Conservation (phyloP, 2,329 filamentous ascomycete species). For the Fusarium sp. region DNA sequence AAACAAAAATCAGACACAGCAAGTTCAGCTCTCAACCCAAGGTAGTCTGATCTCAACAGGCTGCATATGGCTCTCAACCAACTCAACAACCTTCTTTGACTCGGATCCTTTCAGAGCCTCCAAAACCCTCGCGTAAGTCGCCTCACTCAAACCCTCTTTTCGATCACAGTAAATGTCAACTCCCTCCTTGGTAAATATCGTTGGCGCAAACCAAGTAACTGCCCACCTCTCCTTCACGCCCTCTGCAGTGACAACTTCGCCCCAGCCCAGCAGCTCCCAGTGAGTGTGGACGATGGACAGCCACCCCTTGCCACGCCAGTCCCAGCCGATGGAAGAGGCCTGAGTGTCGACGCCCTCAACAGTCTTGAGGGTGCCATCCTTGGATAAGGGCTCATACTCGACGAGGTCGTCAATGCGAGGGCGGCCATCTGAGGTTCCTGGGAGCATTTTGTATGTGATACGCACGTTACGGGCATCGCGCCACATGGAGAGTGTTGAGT, state of each 20-base stretch:
- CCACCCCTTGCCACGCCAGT: slow-evolving; percentile 83
- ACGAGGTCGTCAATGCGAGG: slow-evolving; percentile 77
- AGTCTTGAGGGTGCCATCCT: slow-evolving; percentile 63
- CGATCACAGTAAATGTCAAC: slow-evolving; percentile 80
- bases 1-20: background rate
- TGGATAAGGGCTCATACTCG: slow-evolving; percentile 70
- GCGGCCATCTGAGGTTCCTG: slow-evolving; percentile 53
- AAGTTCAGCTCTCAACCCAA: slow-evolving; percentile 54
- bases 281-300: slow-evolving; percentile 77
- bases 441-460: slow-evolving; percentile 76
- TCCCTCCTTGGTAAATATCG: slow-evolving; percentile 84
- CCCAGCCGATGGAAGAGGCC: slow-evolving; percentile 62
- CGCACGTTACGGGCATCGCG: slow-evolving; percentile 80
- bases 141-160: slow-evolving; percentile 68
- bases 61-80: slow-evolving; percentile 62
- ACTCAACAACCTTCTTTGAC: slow-evolving; percentile 65
- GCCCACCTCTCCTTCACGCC: slow-evolving; percentile 71
- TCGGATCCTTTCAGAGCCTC: slow-evolving; percentile 59
- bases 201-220: slow-evolving; percentile 87
- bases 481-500: slow-evolving; percentile 85
- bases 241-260: slow-evolving; percentile 60
- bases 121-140: slow-evolving; percentile 68
- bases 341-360: slow-evolving; percentile 74
- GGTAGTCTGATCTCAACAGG: slow-evolving; percentile 65
- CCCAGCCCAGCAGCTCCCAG: slow-evolving; percentile 86